Evolutionary conservation across 129 eudicot genomes (phyloP).

Genomic region (Dittrichia graveolens): DNA sequence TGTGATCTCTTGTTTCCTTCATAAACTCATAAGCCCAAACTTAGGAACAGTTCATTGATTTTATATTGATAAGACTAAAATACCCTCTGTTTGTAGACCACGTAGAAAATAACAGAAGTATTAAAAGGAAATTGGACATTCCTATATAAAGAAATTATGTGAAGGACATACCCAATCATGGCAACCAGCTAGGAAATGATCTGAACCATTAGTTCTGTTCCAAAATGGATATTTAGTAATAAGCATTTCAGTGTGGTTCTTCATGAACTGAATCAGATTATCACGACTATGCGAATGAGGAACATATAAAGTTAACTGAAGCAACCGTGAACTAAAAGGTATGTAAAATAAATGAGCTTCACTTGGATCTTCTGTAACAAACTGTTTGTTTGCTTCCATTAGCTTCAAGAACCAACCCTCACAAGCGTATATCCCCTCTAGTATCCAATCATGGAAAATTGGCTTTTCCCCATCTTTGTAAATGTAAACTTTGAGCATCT

Average conservation of each 20-base stretch:
- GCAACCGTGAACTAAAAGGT: constrained; percentile 68
- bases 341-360: constrained; percentile 79
- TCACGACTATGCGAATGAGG: constrained; percentile 65
- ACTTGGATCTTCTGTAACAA: constrained; percentile 59
- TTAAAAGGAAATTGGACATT: neutral
- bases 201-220: constrained; percentile 71
- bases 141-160: constrained; percentile 1
- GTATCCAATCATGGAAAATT: constrained; percentile 63
- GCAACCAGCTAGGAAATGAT: constrained; percentile 80
- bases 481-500: constrained; percentile 71
- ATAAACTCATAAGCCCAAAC: neutral
- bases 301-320: constrained; percentile 59
- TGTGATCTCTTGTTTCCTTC: neutral
- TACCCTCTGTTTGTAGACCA: neutral
- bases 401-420: constrained; percentile 95
- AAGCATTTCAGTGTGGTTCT: constrained; percentile 59
- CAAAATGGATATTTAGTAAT: constrained; percentile 63
- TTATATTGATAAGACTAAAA: neutral
- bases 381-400: constrained; percentile 64
- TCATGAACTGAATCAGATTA: constrained; percentile 56
- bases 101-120: neutral
- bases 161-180: constrained; percentile 82
- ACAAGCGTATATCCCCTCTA: constrained; percentile 76
- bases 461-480: constrained; percentile 82
- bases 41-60: neutral